A percentile compares a stretch with the other conserved stretches of the same genome.
These are phyloP conservation scores for Neofusicoccum cordaticola DNA, from an alignment of 2,329 filamentous ascomycete genomes.

Conservation along the genomic window DNA sequence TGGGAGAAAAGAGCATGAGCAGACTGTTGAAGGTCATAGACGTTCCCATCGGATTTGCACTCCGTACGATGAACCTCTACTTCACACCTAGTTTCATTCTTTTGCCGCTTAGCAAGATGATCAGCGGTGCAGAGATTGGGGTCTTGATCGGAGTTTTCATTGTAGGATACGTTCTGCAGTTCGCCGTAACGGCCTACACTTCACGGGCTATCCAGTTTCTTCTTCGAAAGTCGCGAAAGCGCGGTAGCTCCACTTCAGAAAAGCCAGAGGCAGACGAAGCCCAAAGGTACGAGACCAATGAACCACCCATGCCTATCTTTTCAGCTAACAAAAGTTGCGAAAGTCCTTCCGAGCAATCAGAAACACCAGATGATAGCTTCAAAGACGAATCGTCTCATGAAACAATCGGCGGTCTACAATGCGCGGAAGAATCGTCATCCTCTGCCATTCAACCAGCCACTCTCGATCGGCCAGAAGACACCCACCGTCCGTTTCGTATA, in stretches of 20 bases:
- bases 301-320: background rate
- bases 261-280: background rate
- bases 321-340: background rate
- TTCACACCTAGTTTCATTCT: slow-evolving; percentile 61
- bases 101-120: slow-evolving; percentile 55
- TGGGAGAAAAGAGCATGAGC: slow-evolving; percentile 52
- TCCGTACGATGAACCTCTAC: slow-evolving; percentile 59
- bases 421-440: background rate
- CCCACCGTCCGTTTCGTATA: slow-evolving; percentile 28
- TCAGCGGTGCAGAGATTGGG: slow-evolving; percentile 54
- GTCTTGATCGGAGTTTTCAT: slow-evolving; percentile 59
- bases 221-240: background rate
- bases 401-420: background rate
- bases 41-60: slow-evolving; percentile 56
- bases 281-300: background rate
- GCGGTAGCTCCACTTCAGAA: background rate
- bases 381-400: background rate
- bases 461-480: slow-evolving; percentile 24
- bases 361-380: background rate
- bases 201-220: background rate
- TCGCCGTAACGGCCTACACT: background rate
- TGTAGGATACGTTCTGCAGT: slow-evolving; percentile 50
- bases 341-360: background rate
- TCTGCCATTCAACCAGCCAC: slow-evolving; percentile 17
- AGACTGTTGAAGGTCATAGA: slow-evolving; percentile 52